Evolutionary conservation across 495 filamentous ascomycete species (phyloP), one percentile per base, ranked within the genome.

Genomic region (Aspergillus nanangensis): DNA sequence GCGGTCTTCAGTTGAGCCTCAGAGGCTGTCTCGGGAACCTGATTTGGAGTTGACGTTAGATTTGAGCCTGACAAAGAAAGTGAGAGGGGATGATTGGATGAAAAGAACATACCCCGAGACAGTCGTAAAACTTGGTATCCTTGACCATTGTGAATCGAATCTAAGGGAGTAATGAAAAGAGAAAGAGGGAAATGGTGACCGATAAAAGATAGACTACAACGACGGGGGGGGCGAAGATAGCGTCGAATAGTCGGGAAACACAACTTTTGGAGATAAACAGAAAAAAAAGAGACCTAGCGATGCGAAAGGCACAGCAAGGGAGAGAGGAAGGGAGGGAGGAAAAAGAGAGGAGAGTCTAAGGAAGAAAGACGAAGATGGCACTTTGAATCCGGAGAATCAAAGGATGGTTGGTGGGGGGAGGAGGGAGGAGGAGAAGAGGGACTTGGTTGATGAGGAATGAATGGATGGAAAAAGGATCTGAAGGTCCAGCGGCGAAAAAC

Each of bases 101-200:
- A 15, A 22, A 36, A 18, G 25, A 53, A 73, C 86, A 57, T 81
- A 93, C 90, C 69, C 90, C 90, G 35, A 96, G 78, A 47, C 76
- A 63, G 48, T 96, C 90, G 70, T 96, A 96, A 55, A 82, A 77
- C 66, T 88, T 89, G 17, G 87, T 88, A 54, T 96, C 90, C 62
- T 89, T 91, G 54, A 90, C 90, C 90, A 96, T 96, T 50, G 66
- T 86, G 71, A 58, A 24, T 14, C 41, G 35, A 55, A 48, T 53
- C 47, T 52, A 52, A 18, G 45, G 53, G 47, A 46, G 36, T 51
- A 44, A 17, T 20, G 35, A 41, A 49, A 42, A 48, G 24, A 17
- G 44, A 52, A 46, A 55, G 48, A 42, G 20, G 48, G 15, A 15
- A 13, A 7, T 23, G 19, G 20, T 13, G 8, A 21, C 13, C 20